Percentiles rank a stretch among this genome's conserved stretches.
phyloP scores from a whole-genome alignment of 2,329 filamentous ascomycete genomes.

The Botryotinia globosa region DNA sequence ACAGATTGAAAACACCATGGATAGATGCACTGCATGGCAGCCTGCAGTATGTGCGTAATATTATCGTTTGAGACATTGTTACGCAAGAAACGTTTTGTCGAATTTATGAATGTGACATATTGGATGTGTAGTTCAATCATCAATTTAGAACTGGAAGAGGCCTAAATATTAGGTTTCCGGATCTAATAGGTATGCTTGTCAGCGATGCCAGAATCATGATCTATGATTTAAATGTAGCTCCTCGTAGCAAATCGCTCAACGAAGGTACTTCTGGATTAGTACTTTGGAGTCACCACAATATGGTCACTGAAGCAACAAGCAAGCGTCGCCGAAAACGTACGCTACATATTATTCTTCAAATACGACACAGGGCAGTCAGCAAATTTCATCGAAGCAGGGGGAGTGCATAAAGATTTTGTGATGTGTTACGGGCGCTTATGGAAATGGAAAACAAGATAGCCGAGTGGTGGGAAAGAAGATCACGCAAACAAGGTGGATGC shows the following conservation, averaged over 20 bases:
- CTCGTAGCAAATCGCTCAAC: background rate
- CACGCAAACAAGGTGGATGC: background rate
- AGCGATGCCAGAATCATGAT: background rate
- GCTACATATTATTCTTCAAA: background rate
- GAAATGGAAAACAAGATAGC: background rate
- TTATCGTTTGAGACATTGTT: background rate
- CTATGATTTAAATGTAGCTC: background rate
- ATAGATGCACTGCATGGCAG: background rate
- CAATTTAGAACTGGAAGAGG: background rate
- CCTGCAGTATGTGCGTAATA: background rate
- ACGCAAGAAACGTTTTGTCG: background rate
- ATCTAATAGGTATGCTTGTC: background rate
- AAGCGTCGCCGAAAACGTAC: background rate
- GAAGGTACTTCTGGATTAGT: background rate
- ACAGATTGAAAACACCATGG: background rate
- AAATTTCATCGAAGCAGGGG: background rate
- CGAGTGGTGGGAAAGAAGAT: background rate
- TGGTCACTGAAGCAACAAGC: background rate
- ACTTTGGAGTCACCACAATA: constrained; percentile 1
- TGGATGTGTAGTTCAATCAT: background rate
- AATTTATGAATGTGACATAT: constrained; percentile 10
- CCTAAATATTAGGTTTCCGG: background rate
- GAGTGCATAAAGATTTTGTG: background rate
- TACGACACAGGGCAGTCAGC: background rate
- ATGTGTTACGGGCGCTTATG: background rate